A percentile compares a stretch with the other conserved stretches of the same genome.
These are phyloP conservation scores for Oryza meyeriana DNA, from an alignment of 176 grass and related monocot genomes.

Conservation along the genomic window DNA sequence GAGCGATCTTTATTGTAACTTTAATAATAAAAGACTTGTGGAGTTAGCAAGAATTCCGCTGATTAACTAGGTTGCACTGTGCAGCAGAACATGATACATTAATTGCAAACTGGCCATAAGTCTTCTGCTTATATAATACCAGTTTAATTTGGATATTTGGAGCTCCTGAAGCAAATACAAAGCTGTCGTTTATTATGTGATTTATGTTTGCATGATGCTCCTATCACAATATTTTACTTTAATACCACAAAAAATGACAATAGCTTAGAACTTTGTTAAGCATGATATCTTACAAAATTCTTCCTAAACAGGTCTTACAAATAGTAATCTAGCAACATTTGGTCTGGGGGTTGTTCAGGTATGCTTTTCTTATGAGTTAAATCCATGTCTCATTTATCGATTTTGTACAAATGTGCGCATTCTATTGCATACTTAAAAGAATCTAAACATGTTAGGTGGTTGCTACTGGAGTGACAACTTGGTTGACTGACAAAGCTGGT, in stretches of 20 bases:
- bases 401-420: conserved; percentile 11
- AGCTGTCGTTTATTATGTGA: background rate
- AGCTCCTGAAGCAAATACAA: background rate
- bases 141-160: background rate
- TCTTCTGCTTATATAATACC: background rate
- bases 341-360: conserved; percentile 97
- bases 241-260: background rate
- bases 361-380: conserved; percentile 13
- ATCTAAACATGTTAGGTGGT: conserved; percentile 56
- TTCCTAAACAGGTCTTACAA: conserved; percentile 62
- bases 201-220: conserved; percentile 10
- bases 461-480: conserved; percentile 89
- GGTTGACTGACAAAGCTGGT: conserved; percentile 94
- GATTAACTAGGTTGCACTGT: background rate
- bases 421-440: background rate
- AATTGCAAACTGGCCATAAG: background rate
- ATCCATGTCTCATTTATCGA: conserved; percentile 4
- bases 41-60: background rate
- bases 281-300: conserved; percentile 18
- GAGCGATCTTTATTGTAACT: background rate
- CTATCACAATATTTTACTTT: background rate
- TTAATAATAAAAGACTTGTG: background rate
- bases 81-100: background rate
- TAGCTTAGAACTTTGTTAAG: conserved; percentile 9
- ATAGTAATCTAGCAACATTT: conserved; percentile 81